A percentile compares a stretch with the other conserved stretches of the same genome.
Evolutionary conservation across 768 basidiomycete species (phyloP).

Genomic region (Pleurotus salmoneostramineus): DNA sequence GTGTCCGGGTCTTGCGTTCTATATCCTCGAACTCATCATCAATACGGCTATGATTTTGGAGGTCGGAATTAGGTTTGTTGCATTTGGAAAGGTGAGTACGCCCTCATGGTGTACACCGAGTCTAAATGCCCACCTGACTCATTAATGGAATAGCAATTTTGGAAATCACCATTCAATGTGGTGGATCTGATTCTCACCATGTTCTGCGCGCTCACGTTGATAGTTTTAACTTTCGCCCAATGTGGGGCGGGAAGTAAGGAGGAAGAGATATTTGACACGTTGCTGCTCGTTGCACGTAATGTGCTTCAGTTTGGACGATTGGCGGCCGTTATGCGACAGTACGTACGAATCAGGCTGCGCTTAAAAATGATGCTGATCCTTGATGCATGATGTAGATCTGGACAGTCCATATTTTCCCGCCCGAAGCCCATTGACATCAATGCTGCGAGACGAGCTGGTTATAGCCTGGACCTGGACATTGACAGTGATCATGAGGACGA

Average conservation of each 20-base stretch:
- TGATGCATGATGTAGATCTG: constrained; percentile 50
- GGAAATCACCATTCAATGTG: constrained; percentile 90
- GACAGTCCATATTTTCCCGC: constrained; percentile 83
- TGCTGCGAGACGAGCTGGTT: constrained; percentile 61
- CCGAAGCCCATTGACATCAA: constrained; percentile 86
- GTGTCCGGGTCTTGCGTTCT: constrained; percentile 87
- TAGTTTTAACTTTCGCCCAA: constrained; percentile 85
- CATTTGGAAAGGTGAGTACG: constrained; percentile 81
- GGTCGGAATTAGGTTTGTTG: constrained; percentile 87
- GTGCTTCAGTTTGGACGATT: constrained; percentile 90
- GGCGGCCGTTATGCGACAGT: constrained; percentile 94
- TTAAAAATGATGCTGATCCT: background rate
- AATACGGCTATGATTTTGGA: constrained; percentile 92
- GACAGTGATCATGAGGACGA: constrained; percentile 58
- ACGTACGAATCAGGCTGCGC: constrained; percentile 26
- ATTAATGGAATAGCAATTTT: constrained; percentile 75
- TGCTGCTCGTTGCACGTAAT: constrained; percentile 89
- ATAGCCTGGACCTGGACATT: constrained; percentile 68
- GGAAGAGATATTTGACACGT: constrained; percentile 91
- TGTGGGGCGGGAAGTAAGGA: constrained; percentile 82
- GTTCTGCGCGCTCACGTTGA: constrained; percentile 86
- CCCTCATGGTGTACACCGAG: background rate
- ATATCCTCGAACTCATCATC: constrained; percentile 84
- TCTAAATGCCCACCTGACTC: constrained; percentile 1
- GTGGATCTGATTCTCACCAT: constrained; percentile 84